Conservation (phyloP, 345 rosid species). For the Punica granatum region DNA sequence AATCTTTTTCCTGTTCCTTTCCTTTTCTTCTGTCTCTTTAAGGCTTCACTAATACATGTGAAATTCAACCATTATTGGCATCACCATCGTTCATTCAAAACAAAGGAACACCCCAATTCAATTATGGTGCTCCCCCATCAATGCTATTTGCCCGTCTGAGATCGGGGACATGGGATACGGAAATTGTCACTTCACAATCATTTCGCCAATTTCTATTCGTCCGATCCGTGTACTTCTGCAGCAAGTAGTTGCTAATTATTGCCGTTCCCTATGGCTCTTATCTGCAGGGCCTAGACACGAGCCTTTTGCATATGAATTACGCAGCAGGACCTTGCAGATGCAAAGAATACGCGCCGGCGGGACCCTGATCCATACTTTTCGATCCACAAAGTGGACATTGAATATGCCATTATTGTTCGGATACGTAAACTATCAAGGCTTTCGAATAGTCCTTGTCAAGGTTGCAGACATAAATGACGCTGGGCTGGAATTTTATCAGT, state of each 20-base stretch:
- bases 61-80: not conserved
- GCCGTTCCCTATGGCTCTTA: not conserved
- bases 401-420: not conserved
- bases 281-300: too few species aligned
- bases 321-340: too few species aligned
- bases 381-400: not conserved
- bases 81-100: too few species aligned
- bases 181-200: not conserved
- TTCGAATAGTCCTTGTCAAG: not conserved
- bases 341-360: too few species aligned
- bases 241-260: not conserved
- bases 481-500: not conserved
- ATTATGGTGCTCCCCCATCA: slow-evolving; percentile 9
- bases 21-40: too few species aligned
- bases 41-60: slow-evolving; percentile 3
- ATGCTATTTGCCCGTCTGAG: not conserved
- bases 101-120: too few species aligned
- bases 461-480: not conserved
- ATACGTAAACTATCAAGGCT: not conserved
- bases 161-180: not conserved
- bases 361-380: not conserved
- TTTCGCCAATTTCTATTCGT: not conserved
- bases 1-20: not conserved
- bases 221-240: too few species aligned
- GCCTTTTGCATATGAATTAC: too few species aligned